Evolutionary conservation across 495 filamentous ascomycete genomes (phyloP), one percentile per base, ranked within the genome.

Genomic region (Neurospora hispaniola): DNA sequence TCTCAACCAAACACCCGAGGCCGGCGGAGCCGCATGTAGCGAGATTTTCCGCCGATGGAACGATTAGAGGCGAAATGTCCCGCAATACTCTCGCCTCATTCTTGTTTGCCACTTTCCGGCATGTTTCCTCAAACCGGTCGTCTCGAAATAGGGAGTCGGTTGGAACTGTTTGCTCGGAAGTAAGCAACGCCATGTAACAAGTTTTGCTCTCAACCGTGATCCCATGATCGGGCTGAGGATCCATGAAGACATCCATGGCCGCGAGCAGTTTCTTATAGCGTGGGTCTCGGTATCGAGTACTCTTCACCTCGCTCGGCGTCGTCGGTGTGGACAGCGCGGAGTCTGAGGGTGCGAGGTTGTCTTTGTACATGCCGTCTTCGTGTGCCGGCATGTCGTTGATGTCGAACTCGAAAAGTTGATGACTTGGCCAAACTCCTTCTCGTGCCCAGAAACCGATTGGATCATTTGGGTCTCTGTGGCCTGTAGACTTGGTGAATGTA

Each of bases 211-310:
- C 71, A 38, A 77, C 27, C 0, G 75, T 75, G 66, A 85, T 79
- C 62, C 75, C 78, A 14, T 77, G 39, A 7, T 79, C 66, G 7
- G 72, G 82, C 70, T 81, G 70, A 1, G 1, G 7, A 6, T 69
- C 16, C 82, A 85, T 85, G 69, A 79, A 86, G 74, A 80, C 82
- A n/a, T 81, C 80, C 59, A 81, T 81, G n/a, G 77, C 78, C 7
- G 40, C 73, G 72, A 85, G 82, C 11, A 81, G 38, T 5, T 62
- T 75, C 16, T 71, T 43, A 71, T 84, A 86, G 12, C 75, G 72
- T 48, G 76, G 69, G 72, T 80, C 74, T 71, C 71, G 42, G 71
- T 87, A 86, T 48, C 70, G 76, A 12, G 75, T 73, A 75, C 82
- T 84, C 72, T 84, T 83, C 66, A 82, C 74, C 14, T 71, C 59